Conservation (phyloP, 169 alveolate genomes). For the Ichthyophthirius multifiliis region DNA sequence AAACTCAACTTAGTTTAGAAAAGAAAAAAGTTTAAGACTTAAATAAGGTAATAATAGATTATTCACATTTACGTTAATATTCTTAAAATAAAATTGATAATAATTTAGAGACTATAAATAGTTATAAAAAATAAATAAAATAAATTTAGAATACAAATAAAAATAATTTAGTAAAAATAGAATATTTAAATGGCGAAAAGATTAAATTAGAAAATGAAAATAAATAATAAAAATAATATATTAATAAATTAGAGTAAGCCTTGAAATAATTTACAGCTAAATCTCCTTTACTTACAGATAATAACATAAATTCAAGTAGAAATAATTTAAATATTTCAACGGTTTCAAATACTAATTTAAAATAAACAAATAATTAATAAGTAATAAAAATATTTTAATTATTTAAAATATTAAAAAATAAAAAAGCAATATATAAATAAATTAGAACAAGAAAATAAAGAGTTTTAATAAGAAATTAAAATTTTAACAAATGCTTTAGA, state of each 20-base stretch:
- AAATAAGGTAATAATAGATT: background rate
- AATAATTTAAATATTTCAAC: background rate
- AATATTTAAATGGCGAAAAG: background rate
- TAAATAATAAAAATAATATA: background rate
- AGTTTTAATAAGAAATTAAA: background rate
- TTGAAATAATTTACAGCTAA: background rate
- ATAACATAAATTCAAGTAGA: background rate
- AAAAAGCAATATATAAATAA: background rate
- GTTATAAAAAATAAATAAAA: background rate
- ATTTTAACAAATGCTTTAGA: conserved; percentile 1
- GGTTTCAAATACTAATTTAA: background rate
- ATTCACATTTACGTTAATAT: background rate
- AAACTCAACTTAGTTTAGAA: background rate
- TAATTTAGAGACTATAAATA: background rate
- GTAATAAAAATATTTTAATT: too few species aligned
- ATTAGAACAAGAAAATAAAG: background rate
- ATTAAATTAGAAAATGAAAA: background rate
- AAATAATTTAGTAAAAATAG: background rate
- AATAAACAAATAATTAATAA: too few species aligned
- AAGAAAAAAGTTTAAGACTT: background rate
- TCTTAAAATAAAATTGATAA: background rate
- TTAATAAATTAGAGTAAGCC: background rate
- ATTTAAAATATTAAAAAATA: too few species aligned
- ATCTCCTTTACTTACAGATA: too few species aligned
- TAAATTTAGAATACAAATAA: background rate